phyloP scores from a whole-genome alignment of 257 asterid species.

The Ballota nigra region DNA sequence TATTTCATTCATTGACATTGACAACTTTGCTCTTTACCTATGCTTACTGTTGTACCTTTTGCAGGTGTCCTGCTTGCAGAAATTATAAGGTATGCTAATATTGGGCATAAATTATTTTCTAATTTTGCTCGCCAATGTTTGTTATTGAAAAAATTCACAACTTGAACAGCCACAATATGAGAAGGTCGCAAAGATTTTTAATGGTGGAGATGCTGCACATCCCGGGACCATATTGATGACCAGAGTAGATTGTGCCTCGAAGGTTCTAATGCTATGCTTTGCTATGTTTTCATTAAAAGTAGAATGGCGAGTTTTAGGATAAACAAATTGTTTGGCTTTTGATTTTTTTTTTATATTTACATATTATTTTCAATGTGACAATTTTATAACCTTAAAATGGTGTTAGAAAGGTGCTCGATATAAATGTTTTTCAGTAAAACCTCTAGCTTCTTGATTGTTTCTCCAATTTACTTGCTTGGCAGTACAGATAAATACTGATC shows the following conservation, averaged over 20 bases:
- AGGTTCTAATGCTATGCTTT: conserved; percentile 54
- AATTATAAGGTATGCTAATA: conserved; percentile 73
- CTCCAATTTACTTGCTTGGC: conserved; percentile 60
- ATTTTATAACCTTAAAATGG: neutral
- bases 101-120: neutral
- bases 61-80: conserved; percentile 99
- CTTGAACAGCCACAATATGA: conserved; percentile 87
- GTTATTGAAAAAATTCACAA: conserved; percentile 22
- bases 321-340: neutral
- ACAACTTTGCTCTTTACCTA: conserved; percentile 13
- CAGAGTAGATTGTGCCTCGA: conserved; percentile 87
- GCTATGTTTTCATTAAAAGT: neutral
- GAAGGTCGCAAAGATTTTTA: conserved; percentile 85
- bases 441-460: conserved; percentile 38
- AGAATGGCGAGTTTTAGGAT: conserved; percentile 1
- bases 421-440: neutral
- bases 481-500: conserved; percentile 84
- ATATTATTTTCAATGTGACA: neutral
- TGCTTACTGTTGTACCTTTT: conserved; percentile 30
- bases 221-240: conserved; percentile 85
- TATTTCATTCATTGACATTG: neutral
- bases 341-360: neutral
- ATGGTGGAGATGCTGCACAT: conserved; percentile 83
- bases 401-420: neutral
- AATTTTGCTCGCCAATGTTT: conserved; percentile 10